Evolutionary conservation across 129 eudicot species (phyloP).

Genomic region (carrot (Daucus carota)): DH1_v3.0 NC_030381.2:51336501-51337000

Average conservation of each 20-base stretch:
- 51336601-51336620: background rate
- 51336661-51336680: too few relatives aligned
- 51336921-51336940: too few relatives aligned
- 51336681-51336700: background rate
- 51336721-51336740: background rate
- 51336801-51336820: background rate
- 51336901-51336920: too few relatives aligned
- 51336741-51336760: background rate
- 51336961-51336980: background rate
- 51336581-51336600: background rate
- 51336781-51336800: background rate
- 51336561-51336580: background rate
- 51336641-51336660: background rate
- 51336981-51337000: too few relatives aligned
- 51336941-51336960: too few relatives aligned
- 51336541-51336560: background rate
- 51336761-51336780: background rate
- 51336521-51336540: background rate
- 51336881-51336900: background rate
- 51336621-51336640: too few relatives aligned
- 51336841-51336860: background rate
- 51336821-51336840: background rate
- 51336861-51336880: background rate
- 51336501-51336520: background rate
- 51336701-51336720: too few relatives aligned